phyloP scores from a whole-genome alignment of 345 rosid species.

The Adansonia digitata region DNA sequence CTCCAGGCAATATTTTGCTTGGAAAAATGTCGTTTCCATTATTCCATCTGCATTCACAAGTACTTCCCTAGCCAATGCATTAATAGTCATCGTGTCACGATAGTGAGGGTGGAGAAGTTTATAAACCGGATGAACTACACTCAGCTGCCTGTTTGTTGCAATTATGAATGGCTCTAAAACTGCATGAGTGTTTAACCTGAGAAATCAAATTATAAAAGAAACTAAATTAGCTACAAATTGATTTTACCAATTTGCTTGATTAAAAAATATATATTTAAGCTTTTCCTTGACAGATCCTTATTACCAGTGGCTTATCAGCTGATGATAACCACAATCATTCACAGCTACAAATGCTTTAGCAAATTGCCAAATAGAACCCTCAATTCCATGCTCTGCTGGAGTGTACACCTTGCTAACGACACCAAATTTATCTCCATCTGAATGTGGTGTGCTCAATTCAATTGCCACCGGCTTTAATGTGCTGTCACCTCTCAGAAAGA shows the following conservation, averaged over 20 bases:
- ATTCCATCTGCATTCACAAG: conserved; percentile 62
- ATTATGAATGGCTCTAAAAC: too few species aligned
- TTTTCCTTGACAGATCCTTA: neutral
- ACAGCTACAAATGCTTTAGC: conserved; percentile 83
- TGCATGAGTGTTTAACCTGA: too few species aligned
- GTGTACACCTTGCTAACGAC: conserved; percentile 51
- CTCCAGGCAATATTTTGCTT: conserved; percentile 54
- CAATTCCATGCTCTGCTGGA: conserved; percentile 52
- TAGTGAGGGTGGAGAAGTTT: too few species aligned
- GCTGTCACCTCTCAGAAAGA: conserved; percentile 65
- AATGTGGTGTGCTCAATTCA: conserved; percentile 65
- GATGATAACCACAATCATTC: conserved; percentile 72
- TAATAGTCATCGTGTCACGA: too few species aligned
- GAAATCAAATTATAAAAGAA: neutral
- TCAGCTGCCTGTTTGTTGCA: too few species aligned
- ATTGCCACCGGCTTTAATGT: conserved; percentile 73
- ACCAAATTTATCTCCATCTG: conserved; percentile 53
- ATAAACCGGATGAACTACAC: too few species aligned
- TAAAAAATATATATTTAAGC: neutral
- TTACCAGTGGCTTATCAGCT: conserved; percentile 89
- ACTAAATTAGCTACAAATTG: neutral
- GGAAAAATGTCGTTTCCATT: conserved; percentile 59
- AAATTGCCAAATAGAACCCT: conserved; percentile 62
- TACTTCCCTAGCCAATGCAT: conserved; percentile 21
- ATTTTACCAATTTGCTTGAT: neutral